Evolutionary conservation across 2,329 filamentous ascomycete species (phyloP), one percentile per base, ranked within the genome.

Genomic region (Colletotrichum costaricense): DNA sequence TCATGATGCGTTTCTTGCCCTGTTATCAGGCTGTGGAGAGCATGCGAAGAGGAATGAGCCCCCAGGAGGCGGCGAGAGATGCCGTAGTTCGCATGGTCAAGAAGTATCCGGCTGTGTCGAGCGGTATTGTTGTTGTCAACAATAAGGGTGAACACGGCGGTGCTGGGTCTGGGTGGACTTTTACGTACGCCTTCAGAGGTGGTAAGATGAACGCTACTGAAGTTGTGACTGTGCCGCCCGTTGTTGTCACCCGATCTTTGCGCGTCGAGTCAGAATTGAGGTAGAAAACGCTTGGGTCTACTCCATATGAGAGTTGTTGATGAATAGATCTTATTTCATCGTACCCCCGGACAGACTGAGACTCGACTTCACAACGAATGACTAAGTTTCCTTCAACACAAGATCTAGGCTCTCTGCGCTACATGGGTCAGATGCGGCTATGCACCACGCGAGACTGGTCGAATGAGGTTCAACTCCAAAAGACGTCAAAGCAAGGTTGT

Each of bases 1-100:
- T 89, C 72, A 89, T 90, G 87, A 88, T 89, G 85, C 83, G 88
- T 4, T 89, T 89, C 74, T 77, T 90, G 28, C 88, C 88, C 0
- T 90, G 88, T 76, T 90, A 90, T 75, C 88, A 90, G 76, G 88
- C 88, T 1, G 85, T 90, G 1, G 88, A 90, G 80, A 89, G 81
- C 71, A 72, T 90, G 78, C 81, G 88, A 12, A 79, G 77, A 1
- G 88, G 88, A 1, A 84, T 89, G 84, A 78, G 78, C 0, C 87
- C 88, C 0, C 80, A 77, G 5, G 81, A 84, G 38, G 88, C 88
- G 0, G 88, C 88, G 0, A 83, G 87, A 59, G 87, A 90, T 68
- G 87, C 84, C 0, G 87, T 90, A 0, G 67, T 76, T 1, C 81
- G 88, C 19, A 89, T 90, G 85, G 57, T 88, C 12, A 76, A 79